Conservation (phyloP, 176 grass and related monocot species). For the Oryza glaberrima region DNA sequence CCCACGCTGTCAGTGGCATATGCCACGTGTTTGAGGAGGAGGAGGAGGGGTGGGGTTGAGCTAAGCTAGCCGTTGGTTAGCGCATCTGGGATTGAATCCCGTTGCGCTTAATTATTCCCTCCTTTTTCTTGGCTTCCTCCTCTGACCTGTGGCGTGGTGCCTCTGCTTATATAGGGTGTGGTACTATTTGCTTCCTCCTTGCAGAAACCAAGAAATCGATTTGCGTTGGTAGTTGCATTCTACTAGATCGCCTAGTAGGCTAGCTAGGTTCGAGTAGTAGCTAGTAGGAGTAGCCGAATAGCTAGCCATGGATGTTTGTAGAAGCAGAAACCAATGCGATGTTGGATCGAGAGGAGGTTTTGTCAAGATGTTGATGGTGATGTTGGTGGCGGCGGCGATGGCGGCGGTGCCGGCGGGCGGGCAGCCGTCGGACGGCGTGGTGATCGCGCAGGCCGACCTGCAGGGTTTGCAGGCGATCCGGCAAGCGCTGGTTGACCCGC, state of each 20-base stretch:
- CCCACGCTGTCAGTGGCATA: constrained; percentile 12
- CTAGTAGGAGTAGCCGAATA: constrained; percentile 5
- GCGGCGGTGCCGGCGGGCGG: constrained; percentile 10
- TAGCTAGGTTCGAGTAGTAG: constrained; percentile 25
- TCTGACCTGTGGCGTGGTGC: not conserved
- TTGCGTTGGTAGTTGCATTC: not conserved
- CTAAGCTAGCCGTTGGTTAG: constrained; percentile 60
- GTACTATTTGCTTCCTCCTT: constrained; percentile 31
- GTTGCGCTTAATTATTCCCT: constrained; percentile 54
- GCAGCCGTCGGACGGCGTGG: constrained; percentile 52
- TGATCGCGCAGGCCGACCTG: constrained; percentile 77
- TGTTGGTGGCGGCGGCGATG: not conserved
- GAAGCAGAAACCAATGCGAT: constrained; percentile 8
- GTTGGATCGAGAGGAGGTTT: not conserved
- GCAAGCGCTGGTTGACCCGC: constrained; percentile 59
- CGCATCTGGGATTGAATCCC: constrained; percentile 47
- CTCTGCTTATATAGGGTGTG: constrained; percentile 42
- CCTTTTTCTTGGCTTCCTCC: constrained; percentile 10
- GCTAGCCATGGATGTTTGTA: constrained; percentile 22
- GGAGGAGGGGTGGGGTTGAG: not conserved
- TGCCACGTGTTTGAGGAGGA: not conserved
- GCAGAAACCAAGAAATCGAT: constrained; percentile 39
- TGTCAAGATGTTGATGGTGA: not conserved
- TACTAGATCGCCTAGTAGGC: not conserved
- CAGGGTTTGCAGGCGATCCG: constrained; percentile 84